A percentile compares a stretch with the other conserved stretches of the same genome.
Evolutionary conservation across 1,139 yeast genomes (phyloP).

Genomic region (Sugiyamaella paludigena): DNA sequence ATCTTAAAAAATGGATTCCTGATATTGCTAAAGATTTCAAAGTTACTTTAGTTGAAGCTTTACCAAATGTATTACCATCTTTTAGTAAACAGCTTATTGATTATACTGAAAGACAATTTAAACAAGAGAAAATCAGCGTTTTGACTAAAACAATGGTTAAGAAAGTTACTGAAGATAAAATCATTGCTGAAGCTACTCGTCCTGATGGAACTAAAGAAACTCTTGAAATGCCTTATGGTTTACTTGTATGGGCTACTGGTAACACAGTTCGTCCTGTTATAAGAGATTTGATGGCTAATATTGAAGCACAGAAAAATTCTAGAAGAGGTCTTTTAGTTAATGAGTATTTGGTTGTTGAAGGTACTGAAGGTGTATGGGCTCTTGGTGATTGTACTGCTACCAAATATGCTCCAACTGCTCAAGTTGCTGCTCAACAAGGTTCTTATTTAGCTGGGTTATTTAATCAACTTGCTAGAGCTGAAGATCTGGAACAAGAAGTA

Average conservation of each 20-base stretch:
- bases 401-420: conserved; percentile 93
- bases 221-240: conserved; percentile 79
- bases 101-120: conserved; percentile 79
- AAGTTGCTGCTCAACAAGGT: conserved; percentile 96
- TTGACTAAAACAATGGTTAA: conserved; percentile 85
- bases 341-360: conserved; percentile 78
- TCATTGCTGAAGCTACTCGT: conserved; percentile 68
- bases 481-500: conserved; percentile 51
- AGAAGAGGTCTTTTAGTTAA: conserved; percentile 87
- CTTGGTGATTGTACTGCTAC: conserved; percentile 92
- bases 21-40: conserved; percentile 75
- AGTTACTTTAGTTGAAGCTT: conserved; percentile 84
- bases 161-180: conserved; percentile 66
- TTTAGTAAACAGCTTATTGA: conserved; percentile 81
- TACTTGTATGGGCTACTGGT: conserved; percentile 97
- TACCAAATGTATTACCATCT: conserved; percentile 86
- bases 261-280: conserved; percentile 83
- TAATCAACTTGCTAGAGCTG: conserved; percentile 66
- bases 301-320: conserved; percentile 82
- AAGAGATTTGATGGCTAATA: conserved; percentile 60
- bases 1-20: conserved; percentile 85
- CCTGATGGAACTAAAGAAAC: conserved; percentile 60
- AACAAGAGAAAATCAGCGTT: conserved; percentile 74
- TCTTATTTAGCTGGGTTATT: conserved; percentile 72
- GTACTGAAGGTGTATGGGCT: conserved; percentile 81